A percentile compares a stretch with the other conserved stretches of the same genome.
Evolutionary conservation across 2,329 filamentous ascomycete species (phyloP).

Genomic region (Verticillium zaregamsianum): DNA sequence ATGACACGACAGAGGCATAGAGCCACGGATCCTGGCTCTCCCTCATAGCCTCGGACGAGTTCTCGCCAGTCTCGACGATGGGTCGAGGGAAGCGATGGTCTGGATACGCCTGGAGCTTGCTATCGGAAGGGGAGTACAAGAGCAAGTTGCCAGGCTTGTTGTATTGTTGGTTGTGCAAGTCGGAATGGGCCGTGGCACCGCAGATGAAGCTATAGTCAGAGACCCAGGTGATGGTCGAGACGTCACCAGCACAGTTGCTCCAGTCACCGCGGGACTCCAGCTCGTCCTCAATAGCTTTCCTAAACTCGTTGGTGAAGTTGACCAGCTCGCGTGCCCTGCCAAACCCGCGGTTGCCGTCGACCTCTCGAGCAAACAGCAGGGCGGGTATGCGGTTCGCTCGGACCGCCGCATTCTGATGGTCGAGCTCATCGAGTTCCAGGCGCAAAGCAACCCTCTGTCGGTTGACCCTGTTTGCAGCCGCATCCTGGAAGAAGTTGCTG

Average conservation of each 20-base stretch:
- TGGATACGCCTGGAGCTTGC: slow-evolving; percentile 45
- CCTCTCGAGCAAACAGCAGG: slow-evolving; percentile 44
- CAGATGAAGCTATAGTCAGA: slow-evolving; percentile 52
- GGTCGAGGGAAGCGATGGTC: slow-evolving; percentile 56
- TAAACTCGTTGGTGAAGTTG: slow-evolving; percentile 42
- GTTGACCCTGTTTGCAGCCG: slow-evolving; percentile 18
- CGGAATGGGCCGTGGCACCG: slow-evolving; percentile 59
- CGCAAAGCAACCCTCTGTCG: slow-evolving; percentile 20
- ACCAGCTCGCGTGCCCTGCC: slow-evolving; percentile 34
- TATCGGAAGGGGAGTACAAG: slow-evolving; percentile 42
- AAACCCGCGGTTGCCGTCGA: slow-evolving; percentile 39
- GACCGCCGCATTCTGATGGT: slow-evolving; percentile 18
- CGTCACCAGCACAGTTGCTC: slow-evolving; percentile 58
- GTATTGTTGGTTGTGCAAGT: slow-evolving; percentile 61
- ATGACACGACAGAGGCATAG: slow-evolving; percentile 60
- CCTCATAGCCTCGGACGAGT: slow-evolving; percentile 52
- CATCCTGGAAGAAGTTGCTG: slow-evolving; percentile 30
- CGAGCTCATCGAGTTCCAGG: slow-evolving; percentile 23
- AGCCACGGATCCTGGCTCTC: slow-evolving; percentile 59
- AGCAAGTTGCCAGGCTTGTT: slow-evolving; percentile 61
- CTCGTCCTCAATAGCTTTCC: slow-evolving; percentile 44
- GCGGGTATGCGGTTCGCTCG: slow-evolving; percentile 29
- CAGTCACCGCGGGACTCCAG: slow-evolving; percentile 49
- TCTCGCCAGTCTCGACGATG: slow-evolving; percentile 47
- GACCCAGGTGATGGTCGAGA: slow-evolving; percentile 55